These are phyloP conservation scores for Tephrocybe sp. DNA, from an alignment of 768 basidiomycete species.

Conservation along the genomic window DNA sequence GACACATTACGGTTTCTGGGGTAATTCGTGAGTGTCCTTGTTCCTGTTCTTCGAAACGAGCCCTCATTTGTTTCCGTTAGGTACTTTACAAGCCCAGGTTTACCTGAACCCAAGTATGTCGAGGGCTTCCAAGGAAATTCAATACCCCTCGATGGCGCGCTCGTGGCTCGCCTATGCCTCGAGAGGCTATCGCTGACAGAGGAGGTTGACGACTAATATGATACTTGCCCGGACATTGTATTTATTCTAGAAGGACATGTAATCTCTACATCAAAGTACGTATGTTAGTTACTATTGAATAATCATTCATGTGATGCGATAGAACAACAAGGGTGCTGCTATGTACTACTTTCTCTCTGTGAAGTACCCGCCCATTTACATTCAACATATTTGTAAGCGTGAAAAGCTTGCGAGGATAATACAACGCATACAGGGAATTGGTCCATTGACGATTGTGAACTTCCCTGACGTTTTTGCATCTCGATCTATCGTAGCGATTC, in stretches of 20 bases:
- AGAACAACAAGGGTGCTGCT: too few species aligned
- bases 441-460: too few species aligned
- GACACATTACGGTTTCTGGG: conserved; percentile 85
- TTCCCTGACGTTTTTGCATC: too few species aligned
- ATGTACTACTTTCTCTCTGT: too few species aligned
- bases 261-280: neutral
- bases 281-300: neutral
- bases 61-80: conserved; percentile 32
- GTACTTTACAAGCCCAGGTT: conserved; percentile 70
- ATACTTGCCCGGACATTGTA: neutral
- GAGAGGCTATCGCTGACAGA: conserved; percentile 56
- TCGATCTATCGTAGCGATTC: too few species aligned
- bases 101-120: conserved; percentile 72
- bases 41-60: neutral
- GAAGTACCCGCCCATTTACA: too few species aligned
- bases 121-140: conserved; percentile 87
- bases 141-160: conserved; percentile 79
- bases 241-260: neutral
- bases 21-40: conserved; percentile 47
- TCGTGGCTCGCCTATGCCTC: conserved; percentile 60
- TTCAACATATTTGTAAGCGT: too few species aligned
- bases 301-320: too few species aligned
- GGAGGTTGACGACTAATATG: conserved; percentile 58
- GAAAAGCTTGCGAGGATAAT: too few species aligned
- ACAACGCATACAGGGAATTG: too few species aligned